phyloP scores from a whole-genome alignment of 352 stramenopile genomes.

The Pythium guiyangense region DNA sequence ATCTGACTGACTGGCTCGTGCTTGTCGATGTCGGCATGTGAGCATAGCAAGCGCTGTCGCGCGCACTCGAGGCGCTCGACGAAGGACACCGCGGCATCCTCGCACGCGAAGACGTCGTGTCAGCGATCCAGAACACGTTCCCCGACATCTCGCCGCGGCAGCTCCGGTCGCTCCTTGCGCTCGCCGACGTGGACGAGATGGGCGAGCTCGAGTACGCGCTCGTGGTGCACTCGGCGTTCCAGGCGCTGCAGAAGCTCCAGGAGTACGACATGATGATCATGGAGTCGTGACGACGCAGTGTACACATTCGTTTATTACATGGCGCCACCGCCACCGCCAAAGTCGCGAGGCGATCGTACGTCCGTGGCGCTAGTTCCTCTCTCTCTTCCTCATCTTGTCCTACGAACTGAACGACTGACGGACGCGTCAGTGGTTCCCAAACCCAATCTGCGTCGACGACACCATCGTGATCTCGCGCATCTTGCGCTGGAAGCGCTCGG shows the following conservation, averaged over 20 bases:
- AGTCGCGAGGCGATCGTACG: too few species aligned
- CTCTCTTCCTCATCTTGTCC: slow-evolving; percentile 5
- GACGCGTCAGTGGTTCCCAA: slow-evolving; percentile 27
- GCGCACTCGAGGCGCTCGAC: slow-evolving; percentile 60
- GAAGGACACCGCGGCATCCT: slow-evolving; percentile 54
- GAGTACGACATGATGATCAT: slow-evolving; percentile 82
- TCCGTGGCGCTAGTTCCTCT: slow-evolving; percentile 1
- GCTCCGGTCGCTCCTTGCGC: slow-evolving; percentile 53
- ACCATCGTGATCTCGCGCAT: slow-evolving; percentile 85
- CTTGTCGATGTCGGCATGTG: not conserved
- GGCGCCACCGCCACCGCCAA: too few species aligned
- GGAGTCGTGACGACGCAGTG: slow-evolving; percentile 37
- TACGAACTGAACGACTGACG: not conserved
- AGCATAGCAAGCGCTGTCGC: slow-evolving; percentile 44
- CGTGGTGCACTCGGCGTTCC: slow-evolving; percentile 66
- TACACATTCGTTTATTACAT: not conserved
- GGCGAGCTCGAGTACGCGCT: slow-evolving; percentile 70
- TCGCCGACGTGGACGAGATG: slow-evolving; percentile 62
- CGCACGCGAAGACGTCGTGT: slow-evolving; percentile 44
- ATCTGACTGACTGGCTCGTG: not conserved
- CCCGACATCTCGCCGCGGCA: slow-evolving; percentile 58
- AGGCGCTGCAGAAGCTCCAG: slow-evolving; percentile 73
- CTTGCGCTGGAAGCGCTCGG: slow-evolving; percentile 75
- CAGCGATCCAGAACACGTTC: slow-evolving; percentile 58
- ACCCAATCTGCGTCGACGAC: slow-evolving; percentile 44